A percentile compares a stretch with the other conserved stretches of the same genome.
Conservation (phyloP, 1,284 basidiomycete species). For the Trichosporon coremiiforme region DNA sequence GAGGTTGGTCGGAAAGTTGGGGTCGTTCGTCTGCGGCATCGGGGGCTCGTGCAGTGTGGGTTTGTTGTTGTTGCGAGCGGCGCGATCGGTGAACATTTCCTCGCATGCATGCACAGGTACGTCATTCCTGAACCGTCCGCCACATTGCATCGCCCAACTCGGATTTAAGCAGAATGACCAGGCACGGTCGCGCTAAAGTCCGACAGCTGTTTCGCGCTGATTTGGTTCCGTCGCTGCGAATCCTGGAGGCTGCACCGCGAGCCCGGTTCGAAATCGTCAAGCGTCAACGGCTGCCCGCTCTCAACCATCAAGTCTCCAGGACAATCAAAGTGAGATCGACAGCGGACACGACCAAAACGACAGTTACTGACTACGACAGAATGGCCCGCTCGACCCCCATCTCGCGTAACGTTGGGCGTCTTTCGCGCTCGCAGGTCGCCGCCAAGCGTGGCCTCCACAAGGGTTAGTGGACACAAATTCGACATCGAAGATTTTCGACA, state of each 20-base stretch:
- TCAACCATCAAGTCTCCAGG: slow-evolving; percentile 32
- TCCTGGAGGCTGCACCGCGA: neutral
- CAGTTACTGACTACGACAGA: slow-evolving; percentile 54
- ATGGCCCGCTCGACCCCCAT: slow-evolving; percentile 93
- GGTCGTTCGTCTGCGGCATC: slow-evolving; percentile 36
- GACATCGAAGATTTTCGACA: neutral
- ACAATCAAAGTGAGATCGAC: slow-evolving; percentile 30
- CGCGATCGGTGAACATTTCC: neutral
- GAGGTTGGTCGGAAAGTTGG: slow-evolving; percentile 54
- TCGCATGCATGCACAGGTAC: neutral
- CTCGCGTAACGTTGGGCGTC: slow-evolving; percentile 78
- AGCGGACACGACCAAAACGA: slow-evolving; percentile 22
- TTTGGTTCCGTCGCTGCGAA: slow-evolving; percentile 1
- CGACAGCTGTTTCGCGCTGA: neutral
- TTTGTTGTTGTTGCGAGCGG: slow-evolving; percentile 1
- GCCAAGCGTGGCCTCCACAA: slow-evolving; percentile 72
- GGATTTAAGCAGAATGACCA: neutral
- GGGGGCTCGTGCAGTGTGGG: neutral
- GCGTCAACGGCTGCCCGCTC: slow-evolving; percentile 19
- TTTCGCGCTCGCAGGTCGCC: slow-evolving; percentile 77
- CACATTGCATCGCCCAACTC: neutral
- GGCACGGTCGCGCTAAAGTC: neutral
- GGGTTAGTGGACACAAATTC: slow-evolving; percentile 47
- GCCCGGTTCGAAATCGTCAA: slow-evolving; percentile 17
- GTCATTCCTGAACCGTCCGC: neutral